Conservation (phyloP, 495 filamentous ascomycete genomes). For the Cryomyces minteri region DNA sequence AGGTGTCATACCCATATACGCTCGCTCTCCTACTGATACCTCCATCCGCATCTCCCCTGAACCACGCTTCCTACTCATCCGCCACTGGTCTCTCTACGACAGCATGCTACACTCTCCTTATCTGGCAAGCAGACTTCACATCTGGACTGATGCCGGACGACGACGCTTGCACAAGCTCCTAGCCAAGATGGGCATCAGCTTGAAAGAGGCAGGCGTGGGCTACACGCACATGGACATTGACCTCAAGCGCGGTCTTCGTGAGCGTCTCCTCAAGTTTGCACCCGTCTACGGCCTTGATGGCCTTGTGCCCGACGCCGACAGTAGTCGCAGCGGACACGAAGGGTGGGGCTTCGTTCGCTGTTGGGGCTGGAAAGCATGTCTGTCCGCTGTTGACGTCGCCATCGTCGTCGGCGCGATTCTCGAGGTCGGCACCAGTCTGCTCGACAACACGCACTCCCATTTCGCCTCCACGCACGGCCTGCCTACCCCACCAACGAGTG, state of each 20-base stretch:
- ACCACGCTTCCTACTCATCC: slow-evolving; percentile 79
- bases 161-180: slow-evolving; percentile 90
- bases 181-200: slow-evolving; percentile 93
- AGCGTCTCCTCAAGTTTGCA: slow-evolving; percentile 73
- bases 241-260: slow-evolving; percentile 73
- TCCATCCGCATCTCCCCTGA: slow-evolving; percentile 87
- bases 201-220: slow-evolving; percentile 82
- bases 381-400: slow-evolving; percentile 80
- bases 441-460: slow-evolving; percentile 14
- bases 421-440: slow-evolving; percentile 49
- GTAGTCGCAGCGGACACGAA: slow-evolving; percentile 39
- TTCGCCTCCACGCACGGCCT: slow-evolving; percentile 5
- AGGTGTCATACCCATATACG: slow-evolving; percentile 74
- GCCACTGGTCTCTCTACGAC: slow-evolving; percentile 95
- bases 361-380: slow-evolving; percentile 93
- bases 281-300: slow-evolving; percentile 84
- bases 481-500: slow-evolving; percentile 8
- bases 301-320: slow-evolving; percentile 51
- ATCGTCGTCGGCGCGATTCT: slow-evolving; percentile 80
- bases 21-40: slow-evolving; percentile 73
- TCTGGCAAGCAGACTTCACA: slow-evolving; percentile 76
- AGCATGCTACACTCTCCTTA: slow-evolving; percentile 97
- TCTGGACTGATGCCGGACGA: slow-evolving; percentile 78
- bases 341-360: slow-evolving; percentile 94
- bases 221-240: slow-evolving; percentile 99